Evolutionary conservation across 768 basidiomycete genomes (phyloP).

Genomic region (Psilocybe azurescens): DNA sequence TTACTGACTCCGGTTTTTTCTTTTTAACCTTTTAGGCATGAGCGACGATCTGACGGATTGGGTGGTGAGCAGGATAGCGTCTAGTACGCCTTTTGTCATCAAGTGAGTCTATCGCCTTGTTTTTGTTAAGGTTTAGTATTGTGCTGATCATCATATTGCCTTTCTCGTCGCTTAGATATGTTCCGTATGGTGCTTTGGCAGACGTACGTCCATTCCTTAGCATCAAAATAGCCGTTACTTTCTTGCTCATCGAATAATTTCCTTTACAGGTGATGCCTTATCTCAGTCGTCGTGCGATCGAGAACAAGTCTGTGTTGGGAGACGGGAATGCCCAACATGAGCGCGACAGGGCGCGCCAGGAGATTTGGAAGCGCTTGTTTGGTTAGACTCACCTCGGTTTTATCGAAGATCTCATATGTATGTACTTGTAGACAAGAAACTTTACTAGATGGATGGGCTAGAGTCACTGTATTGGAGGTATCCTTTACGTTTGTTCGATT

Average conservation of each 20-base stretch:
- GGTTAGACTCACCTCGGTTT: conserved; percentile 3
- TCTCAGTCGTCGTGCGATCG: conserved; percentile 83
- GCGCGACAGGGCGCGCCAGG: conserved; percentile 55
- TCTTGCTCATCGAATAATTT: neutral
- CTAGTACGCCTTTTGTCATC: conserved; percentile 70
- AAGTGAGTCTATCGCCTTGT: conserved; percentile 50
- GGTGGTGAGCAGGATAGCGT: conserved; percentile 59
- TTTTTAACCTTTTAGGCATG: conserved; percentile 63
- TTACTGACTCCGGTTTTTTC: neutral
- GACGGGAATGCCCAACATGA: conserved; percentile 71
- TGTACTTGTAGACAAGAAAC: no score
- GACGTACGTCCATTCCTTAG: conserved; percentile 48
- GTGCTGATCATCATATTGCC: neutral
- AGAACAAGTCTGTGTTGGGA: conserved; percentile 91
- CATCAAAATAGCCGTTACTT: neutral
- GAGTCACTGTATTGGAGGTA: no score
- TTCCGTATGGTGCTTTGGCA: conserved; percentile 75
- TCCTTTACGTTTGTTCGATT: no score
- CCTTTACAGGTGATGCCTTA: conserved; percentile 84
- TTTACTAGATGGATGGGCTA: no score
- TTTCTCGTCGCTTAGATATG: conserved; percentile 44
- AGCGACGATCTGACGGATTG: conserved; percentile 79
- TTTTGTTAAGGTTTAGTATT: neutral
- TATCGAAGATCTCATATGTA: no score
- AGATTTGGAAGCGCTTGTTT: conserved; percentile 53